Evolutionary conservation across 1,139 yeast genomes (phyloP), one percentile per base, ranked within the genome.

Genomic region (Debaryomycetaceae sp.): DNA sequence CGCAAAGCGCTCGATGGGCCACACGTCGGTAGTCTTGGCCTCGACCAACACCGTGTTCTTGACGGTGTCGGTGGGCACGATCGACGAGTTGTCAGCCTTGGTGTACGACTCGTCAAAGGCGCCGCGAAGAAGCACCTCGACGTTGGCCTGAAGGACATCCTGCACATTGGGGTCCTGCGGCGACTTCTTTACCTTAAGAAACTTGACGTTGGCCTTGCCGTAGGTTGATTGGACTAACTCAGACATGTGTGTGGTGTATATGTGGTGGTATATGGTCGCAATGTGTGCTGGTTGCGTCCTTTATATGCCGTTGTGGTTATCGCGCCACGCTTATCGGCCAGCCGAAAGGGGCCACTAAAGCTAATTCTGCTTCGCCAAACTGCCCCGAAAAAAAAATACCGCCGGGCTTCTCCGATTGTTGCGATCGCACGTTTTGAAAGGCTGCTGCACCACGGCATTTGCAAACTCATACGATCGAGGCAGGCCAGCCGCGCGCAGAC

Each of bases 51-150:
- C 76, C 34, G 96, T 88, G 67, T 88, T 88, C 61, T 88, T 88
- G 39, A 86, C 89, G 1, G 96, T 86, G 58, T 88, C 96, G 9
- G 96, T 88, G 35, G 96, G 96, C 29, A 88, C 94, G 49, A 88
- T 78, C n/a, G 83, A 72, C 3, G 84, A 56, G 61, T 88, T 88
- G 58, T 88, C 94, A 23, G 95, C 96, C 40, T 80, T 53, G 32
- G 96, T 88, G 64, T 84, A 88, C 3, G 95, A 78, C 19, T 63
- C 61, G 39, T 83, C 95, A 46, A 88, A 80, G 34, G 70, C 73
- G 39, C 96, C 96, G 45, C 73, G 78, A 38, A 88, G 71, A 37
- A 88, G 67, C 16, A 80, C 79, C 43, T 71, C 69, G 31, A 83
- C 94, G 38, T 86, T 82, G 37, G 94, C 85, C 61, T 88, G 96